Evolutionary conservation across 2,329 filamentous ascomycete genomes (phyloP).

Genomic region (Cercospora zeae-maydis): DNA sequence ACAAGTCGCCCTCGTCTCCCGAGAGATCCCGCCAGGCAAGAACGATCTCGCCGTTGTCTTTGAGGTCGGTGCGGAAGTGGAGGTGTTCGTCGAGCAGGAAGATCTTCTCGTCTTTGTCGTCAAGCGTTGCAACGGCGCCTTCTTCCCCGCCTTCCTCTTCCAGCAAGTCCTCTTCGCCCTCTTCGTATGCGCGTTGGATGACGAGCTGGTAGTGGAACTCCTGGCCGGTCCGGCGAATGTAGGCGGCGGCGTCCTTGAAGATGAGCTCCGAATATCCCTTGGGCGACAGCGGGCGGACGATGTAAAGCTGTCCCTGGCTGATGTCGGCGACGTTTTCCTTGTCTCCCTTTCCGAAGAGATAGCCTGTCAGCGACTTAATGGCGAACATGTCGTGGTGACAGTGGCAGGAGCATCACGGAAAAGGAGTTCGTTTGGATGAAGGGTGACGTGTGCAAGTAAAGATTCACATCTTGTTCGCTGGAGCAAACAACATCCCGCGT

Average conservation of each 20-base stretch:
- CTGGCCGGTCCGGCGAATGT: slow-evolving; percentile 86
- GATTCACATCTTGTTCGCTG: not conserved
- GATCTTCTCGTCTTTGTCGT: slow-evolving; percentile 95
- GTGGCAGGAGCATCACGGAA: not conserved
- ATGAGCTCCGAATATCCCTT: slow-evolving; percentile 97
- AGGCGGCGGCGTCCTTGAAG: slow-evolving; percentile 93
- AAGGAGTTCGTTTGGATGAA: not conserved
- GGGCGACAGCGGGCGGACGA: slow-evolving; percentile 88
- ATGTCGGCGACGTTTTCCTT: slow-evolving; percentile 95
- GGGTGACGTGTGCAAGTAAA: not conserved
- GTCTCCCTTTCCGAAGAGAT: slow-evolving; percentile 81
- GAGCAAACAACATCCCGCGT: not conserved
- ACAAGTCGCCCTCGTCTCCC: slow-evolving; percentile 90
- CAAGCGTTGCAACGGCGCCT: slow-evolving; percentile 62
- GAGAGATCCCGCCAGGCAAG: slow-evolving; percentile 94
- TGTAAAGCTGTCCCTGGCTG: slow-evolving; percentile 91
- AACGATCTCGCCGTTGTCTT: slow-evolving; percentile 76
- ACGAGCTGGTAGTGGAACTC: slow-evolving; percentile 98
- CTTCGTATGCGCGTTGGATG: slow-evolving; percentile 92
- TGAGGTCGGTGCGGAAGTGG: slow-evolving; percentile 78
- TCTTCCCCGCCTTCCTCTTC: slow-evolving; percentile 81
- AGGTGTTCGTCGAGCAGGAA: slow-evolving; percentile 92
- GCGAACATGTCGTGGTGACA: slow-evolving; percentile 32
- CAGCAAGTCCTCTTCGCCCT: slow-evolving; percentile 88
- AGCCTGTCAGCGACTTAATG: slow-evolving; percentile 54